Evolutionary conservation across 2,329 filamentous ascomycete species (phyloP).

Genomic region (Alternaria incomplexa): DNA sequence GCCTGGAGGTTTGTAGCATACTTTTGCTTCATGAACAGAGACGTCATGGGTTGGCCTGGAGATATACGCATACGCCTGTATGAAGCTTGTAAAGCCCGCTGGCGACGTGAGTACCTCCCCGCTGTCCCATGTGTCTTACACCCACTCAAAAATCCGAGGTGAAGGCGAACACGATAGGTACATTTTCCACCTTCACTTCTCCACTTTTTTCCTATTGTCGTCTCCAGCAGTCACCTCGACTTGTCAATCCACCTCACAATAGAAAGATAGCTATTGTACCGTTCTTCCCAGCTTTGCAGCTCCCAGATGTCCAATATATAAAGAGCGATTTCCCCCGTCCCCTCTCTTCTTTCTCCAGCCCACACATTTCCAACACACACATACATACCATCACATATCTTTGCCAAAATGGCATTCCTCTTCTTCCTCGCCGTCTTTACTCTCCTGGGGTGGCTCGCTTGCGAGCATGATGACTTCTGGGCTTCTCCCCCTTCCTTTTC

Average conservation of each 20-base stretch:
- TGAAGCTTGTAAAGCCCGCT: too few species aligned
- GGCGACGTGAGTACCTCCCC: not conserved
- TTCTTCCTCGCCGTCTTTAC: conserved; percentile 3
- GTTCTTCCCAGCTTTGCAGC: not conserved
- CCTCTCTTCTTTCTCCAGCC: not conserved
- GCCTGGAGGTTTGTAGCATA: not conserved
- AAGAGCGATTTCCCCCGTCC: not conserved
- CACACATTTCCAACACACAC: not conserved
- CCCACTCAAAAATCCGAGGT: not conserved
- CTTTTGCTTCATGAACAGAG: not conserved
- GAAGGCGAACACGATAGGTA: not conserved
- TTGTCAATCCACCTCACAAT: not conserved
- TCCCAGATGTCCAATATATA: not conserved
- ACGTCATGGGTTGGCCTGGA: not conserved
- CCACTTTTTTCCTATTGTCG: not conserved
- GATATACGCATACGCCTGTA: not conserved
- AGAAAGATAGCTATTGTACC: not conserved
- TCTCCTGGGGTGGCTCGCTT: conserved; percentile 6
- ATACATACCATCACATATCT: not conserved
- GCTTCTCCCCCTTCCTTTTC: not conserved
- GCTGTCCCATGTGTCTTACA: not conserved
- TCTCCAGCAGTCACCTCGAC: not conserved
- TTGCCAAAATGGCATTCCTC: conserved; percentile 7
- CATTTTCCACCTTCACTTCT: not conserved
- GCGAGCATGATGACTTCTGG: conserved; percentile 2